Conservation (phyloP, 768 basidiomycete genomes). For the Trametes cubensis region DNA sequence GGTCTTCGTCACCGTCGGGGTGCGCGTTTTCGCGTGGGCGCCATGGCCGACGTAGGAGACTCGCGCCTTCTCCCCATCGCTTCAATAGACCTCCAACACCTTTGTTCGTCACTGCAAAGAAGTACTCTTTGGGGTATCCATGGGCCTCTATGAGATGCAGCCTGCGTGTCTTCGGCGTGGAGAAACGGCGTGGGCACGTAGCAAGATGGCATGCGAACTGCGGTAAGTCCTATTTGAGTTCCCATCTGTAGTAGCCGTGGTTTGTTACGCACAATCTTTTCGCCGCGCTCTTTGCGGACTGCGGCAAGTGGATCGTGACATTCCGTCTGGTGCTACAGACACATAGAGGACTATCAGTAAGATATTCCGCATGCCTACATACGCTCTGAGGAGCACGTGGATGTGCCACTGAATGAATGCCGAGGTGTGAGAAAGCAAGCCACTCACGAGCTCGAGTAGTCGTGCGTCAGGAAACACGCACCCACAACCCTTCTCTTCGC, state of each 20-base stretch:
- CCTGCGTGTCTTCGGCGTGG: slow-evolving; percentile 73
- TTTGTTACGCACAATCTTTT: slow-evolving; percentile 71
- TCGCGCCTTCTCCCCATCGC: slow-evolving; percentile 84
- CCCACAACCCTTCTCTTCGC: slow-evolving; percentile 66
- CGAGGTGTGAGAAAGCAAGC: not conserved
- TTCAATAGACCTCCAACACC: slow-evolving; percentile 80
- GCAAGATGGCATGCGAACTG: slow-evolving; percentile 82
- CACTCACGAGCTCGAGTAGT: slow-evolving; percentile 76
- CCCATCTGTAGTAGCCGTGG: not conserved
- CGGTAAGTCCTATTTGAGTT: not conserved
- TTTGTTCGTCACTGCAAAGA: slow-evolving; percentile 90
- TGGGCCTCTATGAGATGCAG: slow-evolving; percentile 83
- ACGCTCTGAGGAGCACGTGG: not conserved
- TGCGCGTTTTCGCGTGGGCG: slow-evolving; percentile 45
- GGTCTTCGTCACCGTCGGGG: slow-evolving; percentile 27
- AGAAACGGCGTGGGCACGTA: slow-evolving; percentile 61
- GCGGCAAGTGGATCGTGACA: slow-evolving; percentile 87
- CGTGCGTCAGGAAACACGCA: slow-evolving; percentile 86
- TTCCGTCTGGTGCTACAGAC: slow-evolving; percentile 74
- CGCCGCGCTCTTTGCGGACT: slow-evolving; percentile 74
- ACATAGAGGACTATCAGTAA: not conserved
- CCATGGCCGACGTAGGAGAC: slow-evolving; percentile 76
- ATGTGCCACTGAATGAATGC: not conserved
- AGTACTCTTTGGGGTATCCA: slow-evolving; percentile 85
- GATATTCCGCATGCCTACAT: too few relatives aligned